Evolutionary conservation across 495 filamentous ascomycete genomes (phyloP), one percentile per base, ranked within the genome.

Genomic region (Penicillium nucicola): DNA sequence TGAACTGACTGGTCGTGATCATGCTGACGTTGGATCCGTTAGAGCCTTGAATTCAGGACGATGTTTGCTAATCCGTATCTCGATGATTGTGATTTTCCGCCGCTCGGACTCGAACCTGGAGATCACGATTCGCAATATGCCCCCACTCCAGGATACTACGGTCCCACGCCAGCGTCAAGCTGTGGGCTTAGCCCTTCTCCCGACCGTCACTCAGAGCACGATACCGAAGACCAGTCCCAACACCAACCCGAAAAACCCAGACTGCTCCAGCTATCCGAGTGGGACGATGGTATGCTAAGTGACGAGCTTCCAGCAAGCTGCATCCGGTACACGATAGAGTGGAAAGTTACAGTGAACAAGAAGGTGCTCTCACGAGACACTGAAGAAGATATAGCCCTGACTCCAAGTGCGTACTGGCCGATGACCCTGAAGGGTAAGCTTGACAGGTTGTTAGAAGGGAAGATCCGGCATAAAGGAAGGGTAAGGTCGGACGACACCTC

Each of bases 311-410:
- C 45, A 31, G 62, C 58, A 51, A 64, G 8, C 52, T 66, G 36
- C 45, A 57, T 69, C 52, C 52, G 60, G 38, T 69, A 71, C 50
- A 62, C 52, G 19, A 71, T 70, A 38, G 62, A 69, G 34, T 70
- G 56, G 62, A 70, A 69, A 54, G 48, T 68, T 7, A 55, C 20
- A 9, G 38, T 71, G n/a, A 67, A 67, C 34, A 65, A 65, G 8
- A 56, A 52, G 48, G 40, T 47, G 23, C 39, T 68, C 5, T 48
- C 42, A 12, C 55, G 48, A 36, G 64, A 67, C 23, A 71, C 59
- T 20, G 61, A 67, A 48, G 46, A 48, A 47, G 48, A 64, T 22
- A 9, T 66, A 37, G 54, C 55, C 8, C 35, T 66, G 17, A 53
- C 46, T 48, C 56, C 56, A 19, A 50, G 45, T 47, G 43, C 20